These are phyloP conservation scores for Colletotrichum gigasporum DNA, from an alignment of 2,329 filamentous ascomycete species.

Conservation along the genomic window DNA sequence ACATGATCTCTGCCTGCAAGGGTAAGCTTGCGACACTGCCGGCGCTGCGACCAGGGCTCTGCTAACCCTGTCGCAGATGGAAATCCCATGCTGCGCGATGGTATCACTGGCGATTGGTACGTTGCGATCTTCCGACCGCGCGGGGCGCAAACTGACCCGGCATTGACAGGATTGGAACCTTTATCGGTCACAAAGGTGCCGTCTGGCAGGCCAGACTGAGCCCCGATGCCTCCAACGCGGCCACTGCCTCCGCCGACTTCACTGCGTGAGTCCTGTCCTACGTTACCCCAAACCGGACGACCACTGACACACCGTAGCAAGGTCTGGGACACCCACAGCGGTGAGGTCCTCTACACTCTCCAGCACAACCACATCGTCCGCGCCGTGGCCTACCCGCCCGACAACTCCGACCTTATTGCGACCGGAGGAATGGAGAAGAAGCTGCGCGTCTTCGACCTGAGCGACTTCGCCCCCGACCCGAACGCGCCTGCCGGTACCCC, in stretches of 20 bases:
- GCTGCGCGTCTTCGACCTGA: constrained; percentile 90
- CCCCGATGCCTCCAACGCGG: constrained; percentile 85
- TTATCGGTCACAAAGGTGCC: constrained; percentile 97
- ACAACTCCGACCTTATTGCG: constrained; percentile 84
- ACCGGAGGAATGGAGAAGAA: constrained; percentile 98
- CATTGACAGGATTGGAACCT: constrained; percentile 92
- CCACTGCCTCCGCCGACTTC: constrained; percentile 95
- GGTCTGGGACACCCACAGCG: constrained; percentile 96
- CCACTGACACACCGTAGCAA: constrained; percentile 66
- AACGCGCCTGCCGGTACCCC: constrained; percentile 43
- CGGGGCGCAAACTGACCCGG: constrained; percentile 42
- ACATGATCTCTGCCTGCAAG: constrained; percentile 93
- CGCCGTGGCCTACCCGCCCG: constrained; percentile 87
- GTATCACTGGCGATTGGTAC: constrained; percentile 92
- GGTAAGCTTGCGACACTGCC: constrained; percentile 56
- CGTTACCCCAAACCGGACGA: too few species aligned
- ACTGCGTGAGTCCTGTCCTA: constrained; percentile 73
- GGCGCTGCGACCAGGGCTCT: constrained; percentile 22
- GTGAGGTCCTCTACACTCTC: constrained; percentile 86
- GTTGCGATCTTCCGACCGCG: constrained; percentile 33
- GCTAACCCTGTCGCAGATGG: constrained; percentile 71
- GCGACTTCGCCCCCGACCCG: constrained; percentile 58
- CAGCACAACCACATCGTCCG: constrained; percentile 96
- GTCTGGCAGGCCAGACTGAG: constrained; percentile 96
- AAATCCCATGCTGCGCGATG: constrained; percentile 98